Evolutionary conservation across 2,329 filamentous ascomycete genomes (phyloP).

Genomic region (Cladosporium phlei): DNA sequence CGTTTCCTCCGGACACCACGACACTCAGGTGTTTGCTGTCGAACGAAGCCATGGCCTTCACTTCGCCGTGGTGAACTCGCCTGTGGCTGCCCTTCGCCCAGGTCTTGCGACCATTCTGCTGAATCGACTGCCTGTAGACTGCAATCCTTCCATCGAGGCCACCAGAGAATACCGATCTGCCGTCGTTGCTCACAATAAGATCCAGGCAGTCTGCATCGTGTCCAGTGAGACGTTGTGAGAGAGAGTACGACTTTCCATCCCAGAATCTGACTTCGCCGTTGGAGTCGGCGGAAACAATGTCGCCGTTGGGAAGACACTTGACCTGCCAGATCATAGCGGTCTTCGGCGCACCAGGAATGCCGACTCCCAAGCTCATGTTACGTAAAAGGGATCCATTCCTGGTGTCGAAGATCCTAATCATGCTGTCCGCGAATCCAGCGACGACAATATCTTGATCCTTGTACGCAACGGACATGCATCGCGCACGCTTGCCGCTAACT

Average conservation of each 20-base stretch:
- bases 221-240: conserved; percentile 76
- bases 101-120: conserved; percentile 46
- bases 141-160: conserved; percentile 88
- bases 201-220: conserved; percentile 89
- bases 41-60: conserved; percentile 88
- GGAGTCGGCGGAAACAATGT: conserved; percentile 92
- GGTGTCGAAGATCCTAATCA: conserved; percentile 86
- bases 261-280: conserved; percentile 90
- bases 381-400: conserved; percentile 70
- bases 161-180: conserved; percentile 76
- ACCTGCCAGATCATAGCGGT: conserved; percentile 91
- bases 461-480: conserved; percentile 87
- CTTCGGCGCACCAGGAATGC: conserved; percentile 69
- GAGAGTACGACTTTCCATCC: conserved; percentile 87
- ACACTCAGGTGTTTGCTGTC: conserved; percentile 80
- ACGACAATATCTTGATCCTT: conserved; percentile 78
- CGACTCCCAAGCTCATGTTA: conserved; percentile 80
- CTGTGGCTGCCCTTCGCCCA: conserved; percentile 87
- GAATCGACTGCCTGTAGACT: conserved; percentile 64
- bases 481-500: conserved; percentile 75
- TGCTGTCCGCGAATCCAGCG: conserved; percentile 92
- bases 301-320: conserved; percentile 78
- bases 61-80: conserved; percentile 86
- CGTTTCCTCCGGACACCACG: conserved; percentile 83
- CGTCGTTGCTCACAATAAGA: conserved; percentile 75